Evolutionary conservation across 2,329 filamentous ascomycete genomes (phyloP).

Genomic region (Nothomitra cinnamomea): DNA sequence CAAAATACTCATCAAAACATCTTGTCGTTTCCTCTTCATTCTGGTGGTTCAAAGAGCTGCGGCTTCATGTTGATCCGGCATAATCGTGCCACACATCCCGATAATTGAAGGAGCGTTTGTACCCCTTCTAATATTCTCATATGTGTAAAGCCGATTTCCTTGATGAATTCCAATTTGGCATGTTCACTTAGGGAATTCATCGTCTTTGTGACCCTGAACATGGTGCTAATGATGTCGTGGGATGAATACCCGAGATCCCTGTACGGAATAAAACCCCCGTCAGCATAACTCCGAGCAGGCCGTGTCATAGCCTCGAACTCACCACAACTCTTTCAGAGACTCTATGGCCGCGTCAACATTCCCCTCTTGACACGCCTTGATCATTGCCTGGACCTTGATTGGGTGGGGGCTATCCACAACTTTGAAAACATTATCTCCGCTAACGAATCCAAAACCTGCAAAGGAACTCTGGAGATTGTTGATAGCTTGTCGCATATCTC

Average conservation of each 20-base stretch:
- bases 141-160: slow-evolving; percentile 95
- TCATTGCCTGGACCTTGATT: slow-evolving; percentile 96
- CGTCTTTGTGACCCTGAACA: slow-evolving; percentile 97
- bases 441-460: slow-evolving; percentile 93
- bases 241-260: slow-evolving; percentile 85
- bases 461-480: slow-evolving; percentile 92
- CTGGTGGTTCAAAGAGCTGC: slow-evolving; percentile 46
- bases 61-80: slow-evolving; percentile 96
- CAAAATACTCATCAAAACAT: not conserved
- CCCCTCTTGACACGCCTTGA: slow-evolving; percentile 89
- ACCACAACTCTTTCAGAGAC: slow-evolving; percentile 77
- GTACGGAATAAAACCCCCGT: not conserved
- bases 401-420: slow-evolving; percentile 95
- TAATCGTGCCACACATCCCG: slow-evolving; percentile 76
- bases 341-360: slow-evolving; percentile 80
- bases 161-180: slow-evolving; percentile 91
- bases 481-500: slow-evolving; percentile 97
- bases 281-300: slow-evolving; percentile 4
- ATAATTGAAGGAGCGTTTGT: slow-evolving; percentile 84
- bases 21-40: not conserved
- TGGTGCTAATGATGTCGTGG: slow-evolving; percentile 96
- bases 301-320: slow-evolving; percentile 13
- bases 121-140: slow-evolving; percentile 99
- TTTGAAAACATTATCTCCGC: slow-evolving; percentile 91
- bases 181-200: slow-evolving; percentile 86